Percentiles rank a stretch among this genome's conserved stretches.
These are phyloP conservation scores for Apiospora hydei DNA, from an alignment of 2,329 filamentous ascomycete genomes.

Conservation along the genomic window DNA sequence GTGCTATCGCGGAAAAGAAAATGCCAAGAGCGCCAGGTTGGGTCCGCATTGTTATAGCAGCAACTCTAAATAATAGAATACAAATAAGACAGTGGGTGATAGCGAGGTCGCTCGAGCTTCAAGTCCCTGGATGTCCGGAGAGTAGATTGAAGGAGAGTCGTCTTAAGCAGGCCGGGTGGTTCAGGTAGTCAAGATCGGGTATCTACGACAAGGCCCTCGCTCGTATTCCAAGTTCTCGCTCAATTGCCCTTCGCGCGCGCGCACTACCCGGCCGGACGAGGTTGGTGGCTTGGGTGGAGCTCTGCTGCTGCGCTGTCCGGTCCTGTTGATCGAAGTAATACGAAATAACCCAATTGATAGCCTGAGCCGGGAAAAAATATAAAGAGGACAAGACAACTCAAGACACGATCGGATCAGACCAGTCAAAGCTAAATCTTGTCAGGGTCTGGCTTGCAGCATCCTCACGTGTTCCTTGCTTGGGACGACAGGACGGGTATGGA, in stretches of 20 bases:
- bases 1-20: conserved; percentile 1
- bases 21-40: conserved; percentile 13
- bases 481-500: background rate
- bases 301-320: background rate
- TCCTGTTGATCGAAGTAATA: background rate
- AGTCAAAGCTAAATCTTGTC: background rate
- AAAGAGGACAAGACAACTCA: background rate
- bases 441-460: background rate
- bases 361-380: background rate
- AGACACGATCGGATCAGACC: background rate
- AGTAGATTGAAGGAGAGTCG: background rate
- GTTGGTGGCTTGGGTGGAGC: conserved; percentile 19
- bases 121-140: background rate
- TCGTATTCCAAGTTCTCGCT: background rate
- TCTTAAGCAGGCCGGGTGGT: background rate
- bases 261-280: conserved; percentile 17
- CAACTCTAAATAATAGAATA: background rate
- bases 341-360: background rate
- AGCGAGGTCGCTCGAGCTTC: background rate
- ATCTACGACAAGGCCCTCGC: background rate
- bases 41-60: conserved; percentile 10
- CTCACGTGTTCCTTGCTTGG: background rate
- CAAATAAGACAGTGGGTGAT: background rate
- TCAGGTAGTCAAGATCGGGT: conserved; percentile 9
- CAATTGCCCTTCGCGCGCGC: background rate